Evolutionary conservation across 768 basidiomycete species (phyloP).

Genomic region (Leccinum truebloodii): DNA sequence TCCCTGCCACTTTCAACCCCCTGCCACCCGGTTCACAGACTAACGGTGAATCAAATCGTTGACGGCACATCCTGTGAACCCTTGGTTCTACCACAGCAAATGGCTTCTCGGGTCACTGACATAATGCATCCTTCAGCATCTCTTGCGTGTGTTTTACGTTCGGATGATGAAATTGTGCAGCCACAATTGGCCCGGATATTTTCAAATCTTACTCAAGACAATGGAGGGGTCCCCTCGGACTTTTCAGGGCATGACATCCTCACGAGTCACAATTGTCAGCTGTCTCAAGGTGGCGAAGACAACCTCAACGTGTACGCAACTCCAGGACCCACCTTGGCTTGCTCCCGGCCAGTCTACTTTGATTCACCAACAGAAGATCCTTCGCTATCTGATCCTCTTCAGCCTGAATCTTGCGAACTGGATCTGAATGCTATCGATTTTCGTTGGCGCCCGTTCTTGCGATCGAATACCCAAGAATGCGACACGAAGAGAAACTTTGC

Average conservation of each 20-base stretch:
- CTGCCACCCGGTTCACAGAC: conserved; percentile 13
- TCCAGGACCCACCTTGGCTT: conserved; percentile 45
- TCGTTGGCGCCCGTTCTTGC: conserved; percentile 54
- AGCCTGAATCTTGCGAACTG: conserved; percentile 38
- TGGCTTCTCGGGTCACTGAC: conserved; percentile 6
- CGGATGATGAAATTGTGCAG: conserved; percentile 7
- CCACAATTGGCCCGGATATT: conserved; percentile 6
- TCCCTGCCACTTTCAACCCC: conserved; percentile 28
- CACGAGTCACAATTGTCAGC: conserved; percentile 4
- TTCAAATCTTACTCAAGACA: conserved; percentile 10
- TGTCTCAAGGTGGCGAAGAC: conserved; percentile 4
- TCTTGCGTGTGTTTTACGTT: conserved; percentile 21
- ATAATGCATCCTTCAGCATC: conserved; percentile 14
- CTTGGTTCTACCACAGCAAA: conserved; percentile 10
- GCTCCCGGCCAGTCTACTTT: conserved; percentile 44
- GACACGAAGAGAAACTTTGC: background rate
- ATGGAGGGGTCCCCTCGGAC: conserved; percentile 16
- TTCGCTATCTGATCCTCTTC: conserved; percentile 39
- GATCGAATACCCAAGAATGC: conserved; percentile 20
- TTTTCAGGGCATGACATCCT: conserved; percentile 5
- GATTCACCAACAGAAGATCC: conserved; percentile 56
- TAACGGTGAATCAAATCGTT: background rate
- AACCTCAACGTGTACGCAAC: conserved; percentile 39
- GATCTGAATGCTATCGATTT: conserved; percentile 50
- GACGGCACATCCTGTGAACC: conserved; percentile 5